Conservation (phyloP, 768 basidiomycete species). For the Tricholoma sp. region DNA sequence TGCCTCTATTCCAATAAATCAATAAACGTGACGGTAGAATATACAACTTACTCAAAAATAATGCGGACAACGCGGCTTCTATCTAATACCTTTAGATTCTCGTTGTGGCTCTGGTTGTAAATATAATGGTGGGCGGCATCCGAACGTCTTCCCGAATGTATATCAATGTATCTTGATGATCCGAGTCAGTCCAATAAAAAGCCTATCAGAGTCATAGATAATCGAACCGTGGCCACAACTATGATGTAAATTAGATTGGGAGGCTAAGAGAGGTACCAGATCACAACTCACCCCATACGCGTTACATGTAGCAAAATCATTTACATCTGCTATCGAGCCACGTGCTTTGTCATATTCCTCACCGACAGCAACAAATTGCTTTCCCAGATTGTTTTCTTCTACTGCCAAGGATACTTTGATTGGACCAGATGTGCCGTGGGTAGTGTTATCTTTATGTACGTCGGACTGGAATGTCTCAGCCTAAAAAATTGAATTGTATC, state of each 20-base stretch:
- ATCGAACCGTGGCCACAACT: slow-evolving; percentile 54
- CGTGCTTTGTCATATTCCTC: slow-evolving; percentile 44
- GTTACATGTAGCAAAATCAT: slow-evolving; percentile 39
- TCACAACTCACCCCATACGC: slow-evolving; percentile 39
- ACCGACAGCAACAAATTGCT: slow-evolving; percentile 44
- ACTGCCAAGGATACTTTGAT: slow-evolving; percentile 42
- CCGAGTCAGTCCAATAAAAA: neutral
- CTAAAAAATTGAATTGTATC: slow-evolving; percentile 15
- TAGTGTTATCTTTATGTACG: slow-evolving; percentile 14
- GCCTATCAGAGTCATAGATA: neutral
- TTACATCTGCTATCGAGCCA: slow-evolving; percentile 38
- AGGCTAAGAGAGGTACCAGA: neutral
- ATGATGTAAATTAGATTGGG: neutral
- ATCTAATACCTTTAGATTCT: slow-evolving; percentile 36
- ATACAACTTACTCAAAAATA: slow-evolving; percentile 30
- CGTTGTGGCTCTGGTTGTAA: slow-evolving; percentile 39
- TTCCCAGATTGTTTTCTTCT: slow-evolving; percentile 32
- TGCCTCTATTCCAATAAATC: slow-evolving; percentile 21
- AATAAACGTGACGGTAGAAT: neutral
- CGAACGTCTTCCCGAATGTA: slow-evolving; percentile 49
- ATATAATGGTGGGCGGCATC: slow-evolving; percentile 50
- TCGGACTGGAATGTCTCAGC: slow-evolving; percentile 34
- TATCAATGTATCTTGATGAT: slow-evolving; percentile 49
- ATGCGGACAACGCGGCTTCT: slow-evolving; percentile 43
- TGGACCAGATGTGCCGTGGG: slow-evolving; percentile 48